phyloP scores from a whole-genome alignment of 2,329 filamentous ascomycete species.

The Pleochaeta shiraiana region DNA sequence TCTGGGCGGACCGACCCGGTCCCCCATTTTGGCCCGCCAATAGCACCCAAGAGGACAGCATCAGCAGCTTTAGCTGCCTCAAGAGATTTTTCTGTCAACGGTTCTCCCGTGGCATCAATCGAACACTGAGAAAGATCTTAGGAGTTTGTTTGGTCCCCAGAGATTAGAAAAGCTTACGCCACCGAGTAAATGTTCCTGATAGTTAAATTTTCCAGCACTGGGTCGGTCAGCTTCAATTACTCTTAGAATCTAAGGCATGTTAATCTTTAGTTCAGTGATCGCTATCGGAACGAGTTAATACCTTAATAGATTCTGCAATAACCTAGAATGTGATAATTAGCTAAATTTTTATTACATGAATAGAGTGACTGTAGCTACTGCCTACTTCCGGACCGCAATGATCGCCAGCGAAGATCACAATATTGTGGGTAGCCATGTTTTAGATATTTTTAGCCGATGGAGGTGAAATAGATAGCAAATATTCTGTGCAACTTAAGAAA shows the following conservation, averaged over 20 bases:
- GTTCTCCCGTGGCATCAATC: constrained; percentile 58
- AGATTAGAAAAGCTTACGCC: constrained; percentile 40
- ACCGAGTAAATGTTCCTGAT: constrained; percentile 75
- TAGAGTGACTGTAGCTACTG: no score
- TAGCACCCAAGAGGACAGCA: constrained; percentile 78
- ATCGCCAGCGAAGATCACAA: constrained; percentile 66
- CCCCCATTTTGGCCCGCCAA: constrained; percentile 94
- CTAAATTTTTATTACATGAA: no score
- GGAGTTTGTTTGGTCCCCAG: neutral
- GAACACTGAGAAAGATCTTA: constrained; percentile 39
- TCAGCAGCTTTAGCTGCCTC: constrained; percentile 64
- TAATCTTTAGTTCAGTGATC: no score
- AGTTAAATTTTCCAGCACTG: constrained; percentile 57
- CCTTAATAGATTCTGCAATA: constrained; percentile 67
- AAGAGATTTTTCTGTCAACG: constrained; percentile 68
- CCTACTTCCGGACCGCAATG: constrained; percentile 70
- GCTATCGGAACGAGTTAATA: constrained; percentile 24
- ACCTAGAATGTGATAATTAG: constrained; percentile 43
- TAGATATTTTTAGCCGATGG: neutral
- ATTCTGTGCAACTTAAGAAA: no score
- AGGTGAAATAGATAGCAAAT: no score
- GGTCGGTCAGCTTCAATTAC: constrained; percentile 51
- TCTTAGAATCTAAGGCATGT: constrained; percentile 43
- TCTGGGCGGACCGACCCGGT: constrained; percentile 75
- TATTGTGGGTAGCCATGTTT: constrained; percentile 46